Evolutionary conservation across 768 basidiomycete genomes (phyloP).

Genomic region (Rhizopogon vulgaris): DNA sequence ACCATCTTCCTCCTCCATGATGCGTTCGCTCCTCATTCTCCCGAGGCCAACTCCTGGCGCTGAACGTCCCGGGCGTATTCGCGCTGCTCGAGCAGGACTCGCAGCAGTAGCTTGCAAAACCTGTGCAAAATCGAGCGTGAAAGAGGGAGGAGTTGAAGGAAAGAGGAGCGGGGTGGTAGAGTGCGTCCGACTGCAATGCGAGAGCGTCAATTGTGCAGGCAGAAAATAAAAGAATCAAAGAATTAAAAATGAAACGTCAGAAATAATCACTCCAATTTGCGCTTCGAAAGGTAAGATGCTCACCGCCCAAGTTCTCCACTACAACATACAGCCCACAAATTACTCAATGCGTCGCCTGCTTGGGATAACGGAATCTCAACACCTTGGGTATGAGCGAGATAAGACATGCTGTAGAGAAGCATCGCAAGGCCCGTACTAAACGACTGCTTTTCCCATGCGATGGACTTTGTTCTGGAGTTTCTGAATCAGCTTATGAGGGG

Average conservation of each 20-base stretch:
- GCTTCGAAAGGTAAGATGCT: conserved; percentile 10
- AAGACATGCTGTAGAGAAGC: conserved; percentile 77
- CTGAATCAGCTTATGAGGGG: conserved; percentile 19
- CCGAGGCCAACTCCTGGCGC: conserved; percentile 7
- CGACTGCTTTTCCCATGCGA: conserved; percentile 30
- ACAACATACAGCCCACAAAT: conserved; percentile 79
- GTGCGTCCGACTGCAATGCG: conserved; percentile 44
- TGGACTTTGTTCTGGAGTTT: conserved; percentile 14
- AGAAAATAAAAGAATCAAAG: neutral
- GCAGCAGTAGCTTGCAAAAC: conserved; percentile 72
- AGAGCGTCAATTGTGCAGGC: conserved; percentile 1
- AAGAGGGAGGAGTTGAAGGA: conserved; percentile 58
- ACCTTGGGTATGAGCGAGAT: conserved; percentile 76
- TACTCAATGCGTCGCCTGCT: conserved; percentile 70
- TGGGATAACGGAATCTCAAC: conserved; percentile 72
- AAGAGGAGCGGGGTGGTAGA: conserved; percentile 50
- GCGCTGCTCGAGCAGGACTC: conserved; percentile 40
- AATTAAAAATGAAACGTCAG: neutral
- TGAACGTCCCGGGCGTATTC: conserved; percentile 15
- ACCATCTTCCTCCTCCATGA: conserved; percentile 42
- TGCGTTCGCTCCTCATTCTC: conserved; percentile 19
- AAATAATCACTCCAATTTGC: no score
- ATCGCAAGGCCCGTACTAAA: conserved; percentile 83
- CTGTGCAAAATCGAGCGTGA: conserved; percentile 72
- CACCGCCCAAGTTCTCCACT: conserved; percentile 65